Evolutionary conservation across 768 basidiomycete genomes (phyloP), one percentile per base, ranked within the genome.

Genomic region (Suillus luteus): DNA sequence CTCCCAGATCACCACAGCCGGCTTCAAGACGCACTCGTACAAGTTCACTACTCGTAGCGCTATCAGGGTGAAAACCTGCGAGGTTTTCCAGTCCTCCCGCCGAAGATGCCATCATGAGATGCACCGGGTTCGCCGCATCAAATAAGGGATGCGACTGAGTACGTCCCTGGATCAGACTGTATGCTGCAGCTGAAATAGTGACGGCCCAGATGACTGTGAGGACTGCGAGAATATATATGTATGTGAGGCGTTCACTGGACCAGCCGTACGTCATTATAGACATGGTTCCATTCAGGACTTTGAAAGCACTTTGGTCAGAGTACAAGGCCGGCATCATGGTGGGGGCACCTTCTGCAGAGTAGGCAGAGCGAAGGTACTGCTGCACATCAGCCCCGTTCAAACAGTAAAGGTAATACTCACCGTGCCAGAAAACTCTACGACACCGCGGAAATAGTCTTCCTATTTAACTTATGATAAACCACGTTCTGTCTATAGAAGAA

Each of bases 301-400:
- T 48, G 48, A 48, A 48, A 24, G 48, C 48, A 48, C 22, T 24
- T 14, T 24, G 22, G 22, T 48, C 22, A 10, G 22, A 48, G 5
- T 48, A 48, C 22, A 48, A 48, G 48, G 22, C 48, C 14, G 5
- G 19, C 22, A 38, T 41, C 14, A 40, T 33, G 24, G 35, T 55
- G 51, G 43, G 43, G 7, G 49, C 37, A 15, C 52, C 61, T 38
- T 55, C 24, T 11, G 61, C 61, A n/a, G 52, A 55, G 22, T 54
- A 62, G 15, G 51, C 61, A 27, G 61, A 62, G 15, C 61, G 61
- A 54, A 62, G 61, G 40, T 55, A 62, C 61, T 62, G n/a, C 61
- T 31, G 24, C 2, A 24, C 43, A 17, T 48, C 2, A 48, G 12
- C 48, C 22, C 22, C 17, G 3, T 43, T 19, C 17, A 43, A 19